Conservation (phyloP, 257 asterid genomes). For the Fraxinus anomala region DNA sequence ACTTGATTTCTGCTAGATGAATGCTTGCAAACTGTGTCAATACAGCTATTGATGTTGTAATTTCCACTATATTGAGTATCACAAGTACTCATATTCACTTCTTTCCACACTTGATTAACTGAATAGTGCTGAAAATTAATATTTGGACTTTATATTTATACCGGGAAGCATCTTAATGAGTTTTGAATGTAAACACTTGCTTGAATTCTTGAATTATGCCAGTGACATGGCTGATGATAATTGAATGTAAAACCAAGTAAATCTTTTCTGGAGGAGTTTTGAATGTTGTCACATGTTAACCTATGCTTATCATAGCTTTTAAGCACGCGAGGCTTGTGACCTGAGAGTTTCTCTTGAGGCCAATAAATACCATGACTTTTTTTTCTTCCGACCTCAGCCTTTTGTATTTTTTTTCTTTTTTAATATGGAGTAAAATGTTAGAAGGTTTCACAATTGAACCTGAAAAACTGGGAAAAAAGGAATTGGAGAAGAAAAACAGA, state of each 20-base stretch:
- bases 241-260: not conserved
- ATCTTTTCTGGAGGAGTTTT: not conserved
- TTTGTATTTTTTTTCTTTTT: not conserved
- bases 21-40: not conserved
- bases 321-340: too few relatives aligned
- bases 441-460: not conserved
- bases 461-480: not conserved
- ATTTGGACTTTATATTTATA: not conserved
- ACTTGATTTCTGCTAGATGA: not conserved
- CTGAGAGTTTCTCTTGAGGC: not conserved
- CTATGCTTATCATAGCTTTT: not conserved
- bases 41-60: not conserved
- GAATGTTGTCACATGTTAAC: not conserved
- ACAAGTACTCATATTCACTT: not conserved
- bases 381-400: too few relatives aligned
- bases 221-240: not conserved
- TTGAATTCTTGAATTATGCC: too few relatives aligned
- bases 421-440: not conserved
- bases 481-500: not conserved
- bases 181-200: too few relatives aligned
- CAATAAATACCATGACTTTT: not conserved
- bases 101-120: not conserved
- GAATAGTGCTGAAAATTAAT: not conserved
- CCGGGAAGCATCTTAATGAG: not conserved
- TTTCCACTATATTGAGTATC: not conserved